Evolutionary conservation across 352 stramenopile species (phyloP).

Genomic region (Globisporangium perplexum): DNA sequence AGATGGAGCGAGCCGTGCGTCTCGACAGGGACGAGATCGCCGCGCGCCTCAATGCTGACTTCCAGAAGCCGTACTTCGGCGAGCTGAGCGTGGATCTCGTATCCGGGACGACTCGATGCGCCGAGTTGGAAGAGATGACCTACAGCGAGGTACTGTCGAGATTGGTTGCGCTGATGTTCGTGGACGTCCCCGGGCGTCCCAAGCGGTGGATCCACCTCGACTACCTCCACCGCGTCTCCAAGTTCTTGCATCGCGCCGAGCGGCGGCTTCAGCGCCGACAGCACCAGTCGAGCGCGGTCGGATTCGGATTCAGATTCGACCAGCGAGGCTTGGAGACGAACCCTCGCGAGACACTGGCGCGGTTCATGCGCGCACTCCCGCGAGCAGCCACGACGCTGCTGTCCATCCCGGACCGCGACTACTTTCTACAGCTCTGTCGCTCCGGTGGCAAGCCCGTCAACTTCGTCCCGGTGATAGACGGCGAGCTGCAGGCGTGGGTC

Average conservation of each 20-base stretch:
- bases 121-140: slow-evolving; percentile 83
- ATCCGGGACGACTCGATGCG: slow-evolving; percentile 26
- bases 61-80: slow-evolving; percentile 89
- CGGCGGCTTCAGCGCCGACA: no score
- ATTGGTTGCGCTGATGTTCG: slow-evolving; percentile 77
- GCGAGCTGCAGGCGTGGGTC: slow-evolving; percentile 81
- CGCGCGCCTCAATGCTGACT: slow-evolving; percentile 74
- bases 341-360: slow-evolving; percentile 30
- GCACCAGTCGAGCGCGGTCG: slow-evolving; percentile 12
- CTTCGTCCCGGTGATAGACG: slow-evolving; percentile 81
- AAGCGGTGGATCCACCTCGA: slow-evolving; percentile 74
- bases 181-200: slow-evolving; percentile 41
- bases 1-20: slow-evolving; percentile 59
- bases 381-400: slow-evolving; percentile 45
- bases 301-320: no score
- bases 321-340: slow-evolving; percentile 32
- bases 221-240: slow-evolving; percentile 59
- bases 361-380: slow-evolving; percentile 56
- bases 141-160: slow-evolving; percentile 72
- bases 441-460: slow-evolving; percentile 83
- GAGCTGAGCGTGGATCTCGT: slow-evolving; percentile 30
- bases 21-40: slow-evolving; percentile 78
- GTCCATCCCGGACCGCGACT: slow-evolving; percentile 71
- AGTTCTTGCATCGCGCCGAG: no score
- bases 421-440: slow-evolving; percentile 79